Evolutionary conservation across 2,329 filamentous ascomycete genomes (phyloP), one percentile per base, ranked within the genome.

Genomic region (Diaporthe eres): DNA sequence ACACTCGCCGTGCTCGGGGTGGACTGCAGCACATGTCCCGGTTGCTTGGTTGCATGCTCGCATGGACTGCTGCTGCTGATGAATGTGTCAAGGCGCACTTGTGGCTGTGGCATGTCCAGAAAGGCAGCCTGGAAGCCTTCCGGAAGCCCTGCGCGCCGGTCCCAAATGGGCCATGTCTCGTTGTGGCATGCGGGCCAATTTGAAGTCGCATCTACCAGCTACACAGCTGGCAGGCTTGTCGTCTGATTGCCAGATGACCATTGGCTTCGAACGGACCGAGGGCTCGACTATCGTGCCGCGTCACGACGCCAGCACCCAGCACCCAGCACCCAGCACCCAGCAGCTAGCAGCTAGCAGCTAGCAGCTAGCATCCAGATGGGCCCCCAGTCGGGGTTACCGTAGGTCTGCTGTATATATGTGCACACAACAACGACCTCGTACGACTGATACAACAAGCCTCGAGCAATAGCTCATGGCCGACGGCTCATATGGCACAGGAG

Each of bases 171-270:
- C 49, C 49, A 34, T 42, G 47, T 65, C 71, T 55, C 58, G 65
- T 55, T 68, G 34, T 58, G 39, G 71, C 47, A 65, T 73, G 58
- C 58, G 31, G 25, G 60, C 44, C 60, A 73, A 65, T 73, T 47
- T 65, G 39, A 42, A 44, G 53, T 47, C 60, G 57, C 31, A 39
- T 72, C 51, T 57, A 61, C 72, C 67, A 75, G 44, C 65, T 31
- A 61, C 47, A 28, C 53, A 47, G 28, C 49, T 57, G 34, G 28
- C 44, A 55, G 72, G 60, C 67, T 70, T 65, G 73, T 75, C 73
- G 73, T 73, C 75, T 77, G 73, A 77, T 72, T 68, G 39, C 53
- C 53, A 71, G 17, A 68, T 73, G 73, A 47, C 53, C 60, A 63
- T 68, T 72, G 65, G 58, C 60, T 63, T 72, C 53, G 31, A 22